Base-by-base conservation (phyloP, 1,284 basidiomycete genomes). In the Cutaneotrichosporon spelunceum region DNA sequence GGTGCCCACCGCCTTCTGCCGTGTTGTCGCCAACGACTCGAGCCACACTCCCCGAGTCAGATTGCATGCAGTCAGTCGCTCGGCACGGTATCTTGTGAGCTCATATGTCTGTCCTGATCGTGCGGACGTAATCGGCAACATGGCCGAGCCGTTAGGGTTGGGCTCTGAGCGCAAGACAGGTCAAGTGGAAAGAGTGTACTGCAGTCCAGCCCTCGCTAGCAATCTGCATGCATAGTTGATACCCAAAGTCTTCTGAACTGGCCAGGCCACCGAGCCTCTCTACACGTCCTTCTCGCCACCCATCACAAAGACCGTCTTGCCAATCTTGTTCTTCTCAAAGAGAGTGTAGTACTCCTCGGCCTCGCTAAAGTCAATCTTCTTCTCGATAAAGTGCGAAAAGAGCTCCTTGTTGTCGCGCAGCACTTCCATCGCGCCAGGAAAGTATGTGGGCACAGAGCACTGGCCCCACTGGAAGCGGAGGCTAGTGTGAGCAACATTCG, bases 371-470 rank as follows among this genome's bases (percentile, higher is more conserved):
- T 60, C 33, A 39, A 78, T 69, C 54, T 68, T 67, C 61, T 80
- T 64, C 62, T 75, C 71, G 56, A 80, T 72, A 57, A 80, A 79
- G 26, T 61, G 64, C 4, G 62, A 59, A 60, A 78, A 77, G 50
- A 78, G 59, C 27, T 76, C 71, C 56, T 68, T 65, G 64, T 74
- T 75, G 60, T 68, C 63, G 48, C 65, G 60, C 77, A 93, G 78
- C 21, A 93, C 76, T 68, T 87, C 85, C 42, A 89, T 81, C 1
- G 89, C 90, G 61, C 84, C 78, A 3, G 86, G 86, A 66, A 91
- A 87, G 82, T 91, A 87, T 0, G 88, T 85, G 13, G 87, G 83
- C 5, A 90, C 91, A 13, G 91, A 91, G 72, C 92, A 94, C 19
- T 91, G 84, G 14, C 93, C 93, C 53, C 73, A 77, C 64, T 74